phyloP scores from a whole-genome alignment of 148 eudicot genomes.

The Diospyros kaki region DNA sequence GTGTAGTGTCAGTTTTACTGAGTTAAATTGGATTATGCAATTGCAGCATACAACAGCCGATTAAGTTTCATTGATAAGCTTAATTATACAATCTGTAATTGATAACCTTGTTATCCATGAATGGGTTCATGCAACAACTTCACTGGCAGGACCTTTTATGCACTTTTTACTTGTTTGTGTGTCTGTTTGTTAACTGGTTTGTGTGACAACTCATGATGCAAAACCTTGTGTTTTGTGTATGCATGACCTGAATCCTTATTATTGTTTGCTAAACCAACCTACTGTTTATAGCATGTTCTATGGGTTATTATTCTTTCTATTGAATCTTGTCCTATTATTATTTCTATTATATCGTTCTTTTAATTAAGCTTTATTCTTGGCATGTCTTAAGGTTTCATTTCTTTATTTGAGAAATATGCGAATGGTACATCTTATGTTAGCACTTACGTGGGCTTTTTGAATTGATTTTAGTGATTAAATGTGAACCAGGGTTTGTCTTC shows the following conservation, averaged over 20 bases:
- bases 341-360: not conserved
- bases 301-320: not conserved
- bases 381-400: not conserved
- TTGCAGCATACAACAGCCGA: slow-evolving; percentile 3
- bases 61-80: not conserved
- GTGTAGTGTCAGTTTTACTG: not conserved
- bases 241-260: not conserved
- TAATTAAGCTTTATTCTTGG: not conserved
- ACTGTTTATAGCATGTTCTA: not conserved
- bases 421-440: not conserved
- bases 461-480: slow-evolving; percentile 7
- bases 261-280: not conserved
- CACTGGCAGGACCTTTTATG: too few relatives aligned
- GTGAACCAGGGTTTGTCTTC: slow-evolving; percentile 32
- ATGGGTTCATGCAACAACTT: too few relatives aligned
- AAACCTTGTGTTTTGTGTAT: not conserved
- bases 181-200: not conserved
- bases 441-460: not conserved
- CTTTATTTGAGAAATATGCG: not conserved
- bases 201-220: not conserved
- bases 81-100: not conserved
- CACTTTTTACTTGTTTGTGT: slow-evolving; percentile 2
- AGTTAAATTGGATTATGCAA: not conserved
- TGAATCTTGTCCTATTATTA: not conserved
- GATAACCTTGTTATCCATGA: too few relatives aligned